These are phyloP conservation scores for Schizothecium vesticola DNA, from an alignment of 495 filamentous ascomycete genomes.

Conservation along the genomic window DNA sequence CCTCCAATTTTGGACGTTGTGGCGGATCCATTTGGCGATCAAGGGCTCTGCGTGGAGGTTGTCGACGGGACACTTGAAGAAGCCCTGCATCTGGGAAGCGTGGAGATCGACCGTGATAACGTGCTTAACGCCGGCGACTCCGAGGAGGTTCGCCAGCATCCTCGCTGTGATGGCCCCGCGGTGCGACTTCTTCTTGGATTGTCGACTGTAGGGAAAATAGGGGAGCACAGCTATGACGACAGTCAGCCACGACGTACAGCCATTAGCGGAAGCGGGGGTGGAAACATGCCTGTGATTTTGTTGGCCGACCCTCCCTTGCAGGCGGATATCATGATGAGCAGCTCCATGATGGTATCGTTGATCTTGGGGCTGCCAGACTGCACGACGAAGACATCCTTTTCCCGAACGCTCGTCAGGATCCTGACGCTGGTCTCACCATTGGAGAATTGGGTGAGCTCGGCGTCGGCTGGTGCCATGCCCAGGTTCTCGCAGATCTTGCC, in stretches of 20 bases:
- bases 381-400: constrained; percentile 98
- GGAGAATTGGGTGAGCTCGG: constrained; percentile 56
- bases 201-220: constrained; percentile 97
- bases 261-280: not conserved
- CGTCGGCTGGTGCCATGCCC: constrained; percentile 51
- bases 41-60: constrained; percentile 95
- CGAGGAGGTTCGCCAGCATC: constrained; percentile 92
- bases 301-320: constrained; percentile 97
- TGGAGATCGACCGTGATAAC: constrained; percentile 96
- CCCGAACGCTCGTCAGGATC: constrained; percentile 86
- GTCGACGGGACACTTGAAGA: constrained; percentile 96
- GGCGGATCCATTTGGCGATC: constrained; percentile 90
- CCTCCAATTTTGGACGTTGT: constrained; percentile 80
- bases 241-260: constrained; percentile 13
- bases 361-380: constrained; percentile 95
- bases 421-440: constrained; percentile 93
- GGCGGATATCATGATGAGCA: constrained; percentile 96
- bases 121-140: constrained; percentile 91
- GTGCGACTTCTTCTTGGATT: constrained; percentile 98
- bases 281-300: constrained; percentile 82
- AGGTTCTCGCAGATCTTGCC: constrained; percentile 55
- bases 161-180: constrained; percentile 93
- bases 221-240: constrained; percentile 78
- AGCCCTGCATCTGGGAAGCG: constrained; percentile 97
- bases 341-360: constrained; percentile 98